Evolutionary conservation across 257 asterid genomes (phyloP).

Genomic region (Osmanthus fragrans): DNA sequence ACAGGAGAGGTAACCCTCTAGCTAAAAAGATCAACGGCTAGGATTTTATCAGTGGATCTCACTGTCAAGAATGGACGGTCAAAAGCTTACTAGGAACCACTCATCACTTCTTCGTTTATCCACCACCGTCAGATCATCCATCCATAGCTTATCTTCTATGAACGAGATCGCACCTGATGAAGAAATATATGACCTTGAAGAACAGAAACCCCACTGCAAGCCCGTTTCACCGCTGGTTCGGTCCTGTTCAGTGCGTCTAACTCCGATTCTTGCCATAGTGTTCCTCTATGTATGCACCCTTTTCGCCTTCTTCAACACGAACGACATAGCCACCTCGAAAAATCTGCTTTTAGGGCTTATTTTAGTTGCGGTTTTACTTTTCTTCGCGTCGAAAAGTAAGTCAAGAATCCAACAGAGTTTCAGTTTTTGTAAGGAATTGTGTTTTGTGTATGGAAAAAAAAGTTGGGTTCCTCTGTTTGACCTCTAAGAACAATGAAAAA

Average conservation of each 20-base stretch:
- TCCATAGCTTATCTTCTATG: constrained; percentile 78
- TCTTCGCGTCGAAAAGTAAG: constrained; percentile 52
- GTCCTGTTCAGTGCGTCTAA: constrained; percentile 32
- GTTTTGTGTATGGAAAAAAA: constrained; percentile 36
- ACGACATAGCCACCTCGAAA: constrained; percentile 60
- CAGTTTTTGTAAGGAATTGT: constrained; percentile 36
- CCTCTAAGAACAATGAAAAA: constrained; percentile 40
- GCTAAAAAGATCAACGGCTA: neutral
- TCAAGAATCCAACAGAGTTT: constrained; percentile 36
- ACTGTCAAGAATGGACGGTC: constrained; percentile 61
- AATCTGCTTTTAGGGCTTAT: constrained; percentile 56
- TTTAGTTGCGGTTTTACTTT: constrained; percentile 58
- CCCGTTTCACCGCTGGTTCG: constrained; percentile 39
- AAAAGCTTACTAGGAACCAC: constrained; percentile 75
- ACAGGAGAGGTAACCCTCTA: constrained; percentile 42
- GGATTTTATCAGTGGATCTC: constrained; percentile 12
- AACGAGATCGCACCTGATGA: constrained; percentile 57
- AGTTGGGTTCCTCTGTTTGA: constrained; percentile 36
- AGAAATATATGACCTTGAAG: constrained; percentile 65
- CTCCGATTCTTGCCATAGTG: constrained; percentile 39
- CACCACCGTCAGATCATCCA: constrained; percentile 74
- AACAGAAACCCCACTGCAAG: constrained; percentile 79
- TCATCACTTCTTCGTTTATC: constrained; percentile 96
- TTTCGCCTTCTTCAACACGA: constrained; percentile 47
- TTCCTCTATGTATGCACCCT: constrained; percentile 49